phyloP scores from a whole-genome alignment of 2,329 filamentous ascomycete genomes.

The Trichoderma harzianum region DNA sequence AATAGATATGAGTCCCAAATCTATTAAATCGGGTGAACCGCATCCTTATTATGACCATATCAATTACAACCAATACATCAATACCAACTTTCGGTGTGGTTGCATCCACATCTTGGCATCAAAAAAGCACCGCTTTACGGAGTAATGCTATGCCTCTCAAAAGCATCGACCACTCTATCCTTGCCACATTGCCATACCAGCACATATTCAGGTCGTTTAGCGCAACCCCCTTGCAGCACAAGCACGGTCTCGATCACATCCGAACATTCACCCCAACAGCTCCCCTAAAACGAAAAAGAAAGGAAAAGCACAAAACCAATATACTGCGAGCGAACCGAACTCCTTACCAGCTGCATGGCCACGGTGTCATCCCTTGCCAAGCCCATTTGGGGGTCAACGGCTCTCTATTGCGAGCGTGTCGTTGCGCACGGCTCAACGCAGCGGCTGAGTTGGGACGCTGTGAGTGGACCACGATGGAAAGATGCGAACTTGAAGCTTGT shows the following conservation, averaged over 20 bases:
- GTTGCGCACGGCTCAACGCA: neutral
- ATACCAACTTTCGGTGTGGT: slow-evolving; percentile 4
- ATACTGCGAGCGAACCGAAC: neutral
- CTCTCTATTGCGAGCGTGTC: neutral
- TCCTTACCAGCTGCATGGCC: neutral
- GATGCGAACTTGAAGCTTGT: neutral
- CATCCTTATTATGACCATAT: neutral
- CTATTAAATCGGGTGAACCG: neutral
- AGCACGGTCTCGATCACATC: neutral
- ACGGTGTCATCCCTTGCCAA: slow-evolving; percentile 3
- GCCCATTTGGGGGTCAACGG: neutral
- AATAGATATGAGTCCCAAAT: neutral
- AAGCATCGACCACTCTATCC: neutral
- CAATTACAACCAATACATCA: neutral
- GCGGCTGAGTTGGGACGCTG: neutral
- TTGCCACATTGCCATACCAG: neutral
- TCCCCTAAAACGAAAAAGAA: neutral
- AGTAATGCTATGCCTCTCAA: neutral
- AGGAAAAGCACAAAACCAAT: neutral
- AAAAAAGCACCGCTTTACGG: neutral
- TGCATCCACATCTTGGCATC: slow-evolving; percentile 10
- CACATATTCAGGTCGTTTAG: neutral
- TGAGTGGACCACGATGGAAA: neutral
- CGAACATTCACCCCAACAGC: neutral
- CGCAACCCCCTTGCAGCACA: neutral